These are phyloP conservation scores for Anthracocystis setariae DNA, from an alignment of 1,284 basidiomycete genomes.

Conservation along the genomic window DNA sequence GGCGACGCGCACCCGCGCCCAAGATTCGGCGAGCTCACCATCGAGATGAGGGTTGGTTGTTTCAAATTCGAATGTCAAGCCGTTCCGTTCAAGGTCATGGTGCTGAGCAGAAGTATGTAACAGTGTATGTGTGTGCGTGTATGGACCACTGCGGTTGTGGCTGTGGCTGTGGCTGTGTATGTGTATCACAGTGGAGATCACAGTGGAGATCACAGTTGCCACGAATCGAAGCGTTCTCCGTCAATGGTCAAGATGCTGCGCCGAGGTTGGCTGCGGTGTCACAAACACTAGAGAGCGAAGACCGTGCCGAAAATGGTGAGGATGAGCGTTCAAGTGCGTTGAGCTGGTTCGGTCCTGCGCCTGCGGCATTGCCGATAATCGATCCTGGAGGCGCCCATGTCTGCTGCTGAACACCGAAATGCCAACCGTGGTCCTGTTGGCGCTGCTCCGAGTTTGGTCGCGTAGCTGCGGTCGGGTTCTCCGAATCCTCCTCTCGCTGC, in stretches of 20 bases:
- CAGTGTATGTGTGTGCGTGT: no score
- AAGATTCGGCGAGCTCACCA: no score
- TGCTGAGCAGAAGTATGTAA: no score
- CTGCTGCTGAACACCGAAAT: conserved; percentile 48
- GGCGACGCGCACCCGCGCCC: no score
- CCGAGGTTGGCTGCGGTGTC: conserved; percentile 34
- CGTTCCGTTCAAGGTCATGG: no score
- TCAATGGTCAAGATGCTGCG: conserved; percentile 42
- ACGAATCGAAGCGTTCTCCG: conserved; percentile 34
- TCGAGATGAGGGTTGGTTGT: no score
- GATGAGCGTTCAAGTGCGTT: conserved; percentile 42
- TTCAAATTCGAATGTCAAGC: no score
- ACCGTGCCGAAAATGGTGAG: conserved; percentile 44
- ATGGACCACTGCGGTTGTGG: no score
- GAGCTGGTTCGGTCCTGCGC: conserved; percentile 42
- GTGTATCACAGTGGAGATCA: no score
- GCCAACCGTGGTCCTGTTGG: conserved; percentile 37
- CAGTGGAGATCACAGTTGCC: no score
- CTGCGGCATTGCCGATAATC: conserved; percentile 28
- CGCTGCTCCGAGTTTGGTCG: conserved; percentile 50
- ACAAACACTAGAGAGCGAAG: conserved; percentile 39
- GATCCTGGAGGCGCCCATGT: conserved; percentile 47
- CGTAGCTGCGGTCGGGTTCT: conserved; percentile 57
- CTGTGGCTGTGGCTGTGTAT: no score
- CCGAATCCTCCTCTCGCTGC: conserved; percentile 62